Conservation (phyloP, 1,139 yeast species). For the Yamadazyma siamensis region DNA sequence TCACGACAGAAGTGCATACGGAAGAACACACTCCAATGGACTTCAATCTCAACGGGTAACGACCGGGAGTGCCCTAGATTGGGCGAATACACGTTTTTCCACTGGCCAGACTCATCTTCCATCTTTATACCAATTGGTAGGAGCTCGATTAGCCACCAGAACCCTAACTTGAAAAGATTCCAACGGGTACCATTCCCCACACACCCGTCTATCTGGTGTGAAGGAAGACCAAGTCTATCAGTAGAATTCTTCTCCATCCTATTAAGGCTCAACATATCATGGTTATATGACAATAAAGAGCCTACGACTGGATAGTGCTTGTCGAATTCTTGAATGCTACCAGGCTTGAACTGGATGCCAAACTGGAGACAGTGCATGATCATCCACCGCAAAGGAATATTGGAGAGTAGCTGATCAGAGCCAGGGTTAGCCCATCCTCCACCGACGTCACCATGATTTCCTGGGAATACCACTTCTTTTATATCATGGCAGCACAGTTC, state of each 20-base stretch:
- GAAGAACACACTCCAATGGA: constrained; percentile 67
- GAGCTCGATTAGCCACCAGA: constrained; percentile 64
- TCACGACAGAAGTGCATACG: constrained; percentile 43
- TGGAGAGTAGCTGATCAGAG: constrained; percentile 23
- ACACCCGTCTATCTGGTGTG: constrained; percentile 19
- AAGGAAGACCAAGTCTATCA: constrained; percentile 5
- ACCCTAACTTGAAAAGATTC: constrained; percentile 15
- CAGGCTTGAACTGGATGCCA: constrained; percentile 46
- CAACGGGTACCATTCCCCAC: constrained; percentile 19
- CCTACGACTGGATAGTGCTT: constrained; percentile 29
- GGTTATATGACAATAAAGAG: constrained; percentile 43
- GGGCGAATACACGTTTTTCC: constrained; percentile 48
- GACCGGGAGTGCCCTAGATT: constrained; percentile 51
- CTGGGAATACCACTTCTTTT: constrained; percentile 60
- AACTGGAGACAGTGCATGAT: constrained; percentile 46
- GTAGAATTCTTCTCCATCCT: constrained; percentile 4
- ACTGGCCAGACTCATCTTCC: constrained; percentile 40
- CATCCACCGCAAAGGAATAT: constrained; percentile 58
- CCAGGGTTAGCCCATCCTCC: constrained; percentile 55
- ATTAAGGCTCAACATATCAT: constrained; percentile 37
- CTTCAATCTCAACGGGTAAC: constrained; percentile 41
- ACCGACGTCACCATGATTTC: constrained; percentile 65
- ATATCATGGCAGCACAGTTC: constrained; percentile 29
- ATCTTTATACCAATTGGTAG: constrained; percentile 52
- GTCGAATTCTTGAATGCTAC: constrained; percentile 37